A percentile compares a stretch with the other conserved stretches of the same genome.
phyloP scores from a whole-genome alignment of 176 grass and related monocot species.

The Hordeum marinum region DNA sequence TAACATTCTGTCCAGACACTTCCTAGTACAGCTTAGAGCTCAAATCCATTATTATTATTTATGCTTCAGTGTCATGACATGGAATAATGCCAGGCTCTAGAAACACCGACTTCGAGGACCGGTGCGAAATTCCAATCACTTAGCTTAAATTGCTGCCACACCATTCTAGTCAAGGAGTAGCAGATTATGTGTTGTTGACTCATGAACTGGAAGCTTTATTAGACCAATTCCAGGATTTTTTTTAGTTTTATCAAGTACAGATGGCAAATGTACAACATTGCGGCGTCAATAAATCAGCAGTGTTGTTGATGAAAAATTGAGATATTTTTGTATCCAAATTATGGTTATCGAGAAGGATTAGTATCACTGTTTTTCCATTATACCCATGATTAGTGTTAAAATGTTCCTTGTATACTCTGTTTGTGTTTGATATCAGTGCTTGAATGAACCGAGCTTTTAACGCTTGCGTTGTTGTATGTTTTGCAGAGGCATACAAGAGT shows the following conservation, averaged over 20 bases:
- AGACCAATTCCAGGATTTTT: no score
- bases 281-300: no score
- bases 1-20: not conserved
- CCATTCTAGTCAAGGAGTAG: not conserved
- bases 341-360: not conserved
- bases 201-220: no score
- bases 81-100: not conserved
- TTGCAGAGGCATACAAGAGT: slow-evolving; percentile 77
- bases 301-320: not conserved
- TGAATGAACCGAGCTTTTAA: not conserved
- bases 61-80: no score
- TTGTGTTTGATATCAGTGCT: not conserved
- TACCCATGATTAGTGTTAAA: not conserved
- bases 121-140: not conserved
- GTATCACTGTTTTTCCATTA: not conserved
- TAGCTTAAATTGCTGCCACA: not conserved
- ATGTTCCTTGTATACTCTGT: not conserved
- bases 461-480: not conserved
- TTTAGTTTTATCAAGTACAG: no score
- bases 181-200: no score
- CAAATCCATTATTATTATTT: no score
- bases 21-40: not conserved
- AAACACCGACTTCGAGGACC: no score
- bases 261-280: no score
- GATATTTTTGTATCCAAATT: not conserved